A percentile compares a stretch with the other conserved stretches of the same genome.
Conservation (phyloP, 75 land plant species). For the Pinus albicaulis region DNA sequence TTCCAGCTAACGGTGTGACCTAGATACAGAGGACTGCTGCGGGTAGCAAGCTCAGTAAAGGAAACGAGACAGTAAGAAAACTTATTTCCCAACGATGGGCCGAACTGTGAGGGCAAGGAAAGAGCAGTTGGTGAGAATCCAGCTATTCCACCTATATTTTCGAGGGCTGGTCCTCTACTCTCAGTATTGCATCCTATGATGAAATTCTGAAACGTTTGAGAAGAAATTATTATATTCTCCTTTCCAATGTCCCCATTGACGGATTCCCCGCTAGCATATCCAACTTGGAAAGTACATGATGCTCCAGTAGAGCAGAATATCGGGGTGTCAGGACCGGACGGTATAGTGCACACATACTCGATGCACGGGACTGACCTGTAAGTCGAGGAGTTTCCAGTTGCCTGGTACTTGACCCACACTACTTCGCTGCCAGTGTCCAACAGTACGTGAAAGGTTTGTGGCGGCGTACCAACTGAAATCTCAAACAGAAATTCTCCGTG, state of each 20-base stretch:
- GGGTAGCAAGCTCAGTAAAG: neutral
- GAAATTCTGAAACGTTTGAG: slow-evolving; percentile 8
- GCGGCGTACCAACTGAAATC: slow-evolving; percentile 30
- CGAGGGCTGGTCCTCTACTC: slow-evolving; percentile 5
- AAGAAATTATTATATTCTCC: slow-evolving; percentile 27
- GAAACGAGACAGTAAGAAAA: slow-evolving; percentile 39
- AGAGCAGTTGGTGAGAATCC: slow-evolving; percentile 32
- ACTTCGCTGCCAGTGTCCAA: slow-evolving; percentile 47
- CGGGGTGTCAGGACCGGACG: too few species aligned
- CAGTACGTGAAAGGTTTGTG: slow-evolving; percentile 14
- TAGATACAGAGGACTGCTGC: slow-evolving; percentile 14
- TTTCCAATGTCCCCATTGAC: slow-evolving; percentile 9
- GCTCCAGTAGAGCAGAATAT: slow-evolving; percentile 7
- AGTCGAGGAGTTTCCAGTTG: slow-evolving; percentile 15
- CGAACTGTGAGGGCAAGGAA: slow-evolving; percentile 32
- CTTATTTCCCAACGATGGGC: slow-evolving; percentile 4
- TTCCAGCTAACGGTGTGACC: neutral
- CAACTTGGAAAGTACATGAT: slow-evolving; percentile 19
- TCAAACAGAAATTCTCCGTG: slow-evolving; percentile 26
- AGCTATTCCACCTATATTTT: slow-evolving; percentile 14
- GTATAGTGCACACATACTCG: too few species aligned
- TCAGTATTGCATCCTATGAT: slow-evolving; percentile 31
- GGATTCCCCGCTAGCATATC: slow-evolving; percentile 23
- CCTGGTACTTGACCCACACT: slow-evolving; percentile 30
- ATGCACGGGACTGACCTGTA: too few species aligned